These are phyloP conservation scores for Chlorella sp. DNA, from an alignment of 139 green algal genomes.

Conservation along the genomic window DNA sequence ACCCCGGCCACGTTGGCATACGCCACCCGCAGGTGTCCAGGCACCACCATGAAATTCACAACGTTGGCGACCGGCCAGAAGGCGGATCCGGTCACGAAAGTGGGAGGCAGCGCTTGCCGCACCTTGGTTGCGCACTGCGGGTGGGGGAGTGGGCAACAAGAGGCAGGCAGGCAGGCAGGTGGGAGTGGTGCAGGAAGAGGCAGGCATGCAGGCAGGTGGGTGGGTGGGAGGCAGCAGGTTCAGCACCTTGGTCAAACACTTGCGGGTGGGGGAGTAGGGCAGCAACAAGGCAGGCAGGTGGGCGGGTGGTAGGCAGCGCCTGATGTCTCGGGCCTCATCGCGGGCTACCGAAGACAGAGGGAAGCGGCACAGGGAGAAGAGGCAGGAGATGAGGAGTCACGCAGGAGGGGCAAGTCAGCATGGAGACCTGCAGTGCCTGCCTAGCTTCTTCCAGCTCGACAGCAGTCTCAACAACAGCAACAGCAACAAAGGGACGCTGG, in stretches of 20 bases:
- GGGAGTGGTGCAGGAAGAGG: neutral
- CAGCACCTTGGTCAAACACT: too few species aligned
- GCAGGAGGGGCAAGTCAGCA: too few species aligned
- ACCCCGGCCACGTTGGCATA: conserved; percentile 55
- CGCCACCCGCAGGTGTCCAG: conserved; percentile 47
- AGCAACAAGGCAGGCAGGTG: neutral
- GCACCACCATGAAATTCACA: conserved; percentile 69
- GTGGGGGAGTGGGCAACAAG: neutral
- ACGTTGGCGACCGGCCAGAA: conserved; percentile 74
- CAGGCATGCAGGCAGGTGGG: neutral
- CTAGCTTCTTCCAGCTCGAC: too few species aligned
- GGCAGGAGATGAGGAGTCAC: too few species aligned
- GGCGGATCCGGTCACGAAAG: conserved; percentile 44
- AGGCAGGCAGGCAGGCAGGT: neutral
- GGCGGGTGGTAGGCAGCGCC: neutral
- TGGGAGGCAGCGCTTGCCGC: conserved; percentile 27
- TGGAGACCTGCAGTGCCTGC: too few species aligned
- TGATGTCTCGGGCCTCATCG: too few species aligned
- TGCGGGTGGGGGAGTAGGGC: too few species aligned
- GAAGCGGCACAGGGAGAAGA: too few species aligned
- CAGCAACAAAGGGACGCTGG: too few species aligned
- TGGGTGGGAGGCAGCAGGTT: too few species aligned
- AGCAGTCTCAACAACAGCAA: too few species aligned
- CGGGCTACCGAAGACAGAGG: too few species aligned
- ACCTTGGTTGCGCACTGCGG: conserved; percentile 36